Evolutionary conservation across 441 rosid genomes (phyloP).

Genomic region (Adansonia grandidieri): DNA sequence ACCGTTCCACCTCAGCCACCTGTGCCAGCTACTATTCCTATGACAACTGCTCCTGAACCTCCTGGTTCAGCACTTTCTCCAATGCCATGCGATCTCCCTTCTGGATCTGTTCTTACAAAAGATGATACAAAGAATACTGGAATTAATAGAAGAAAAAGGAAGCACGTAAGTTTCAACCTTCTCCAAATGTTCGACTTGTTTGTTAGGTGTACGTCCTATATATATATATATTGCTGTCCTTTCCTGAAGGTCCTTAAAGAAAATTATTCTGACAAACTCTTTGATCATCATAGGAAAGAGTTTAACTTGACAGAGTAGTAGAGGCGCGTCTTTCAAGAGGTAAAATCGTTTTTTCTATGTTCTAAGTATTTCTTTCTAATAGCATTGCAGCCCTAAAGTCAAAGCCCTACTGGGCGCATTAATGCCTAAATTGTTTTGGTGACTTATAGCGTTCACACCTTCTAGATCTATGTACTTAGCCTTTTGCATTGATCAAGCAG

Average conservation of each 20-base stretch:
- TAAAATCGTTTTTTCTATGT: too few relatives aligned
- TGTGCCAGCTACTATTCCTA: slow-evolving; percentile 47
- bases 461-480: too few relatives aligned
- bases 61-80: slow-evolving; percentile 71
- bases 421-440: too few relatives aligned
- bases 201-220: neutral
- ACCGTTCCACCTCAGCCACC: slow-evolving; percentile 52
- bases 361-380: too few relatives aligned
- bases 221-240: neutral
- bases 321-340: too few relatives aligned
- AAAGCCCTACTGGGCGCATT: too few relatives aligned
- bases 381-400: too few relatives aligned
- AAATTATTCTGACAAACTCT: slow-evolving; percentile 24
- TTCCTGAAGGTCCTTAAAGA: neutral
- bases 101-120: slow-evolving; percentile 60
- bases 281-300: slow-evolving; percentile 54
- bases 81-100: slow-evolving; percentile 67
- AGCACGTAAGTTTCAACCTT: slow-evolving; percentile 45
- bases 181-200: neutral
- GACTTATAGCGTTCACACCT: too few relatives aligned
- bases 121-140: slow-evolving; percentile 70
- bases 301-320: slow-evolving; percentile 23
- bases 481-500: too few relatives aligned
- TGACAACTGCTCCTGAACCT: slow-evolving; percentile 59
- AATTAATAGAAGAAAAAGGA: slow-evolving; percentile 83